Evolutionary conservation across 495 filamentous ascomycete genomes (phyloP), one percentile per base, ranked within the genome.

Genomic region (Coniosporium apollinis): DNA sequence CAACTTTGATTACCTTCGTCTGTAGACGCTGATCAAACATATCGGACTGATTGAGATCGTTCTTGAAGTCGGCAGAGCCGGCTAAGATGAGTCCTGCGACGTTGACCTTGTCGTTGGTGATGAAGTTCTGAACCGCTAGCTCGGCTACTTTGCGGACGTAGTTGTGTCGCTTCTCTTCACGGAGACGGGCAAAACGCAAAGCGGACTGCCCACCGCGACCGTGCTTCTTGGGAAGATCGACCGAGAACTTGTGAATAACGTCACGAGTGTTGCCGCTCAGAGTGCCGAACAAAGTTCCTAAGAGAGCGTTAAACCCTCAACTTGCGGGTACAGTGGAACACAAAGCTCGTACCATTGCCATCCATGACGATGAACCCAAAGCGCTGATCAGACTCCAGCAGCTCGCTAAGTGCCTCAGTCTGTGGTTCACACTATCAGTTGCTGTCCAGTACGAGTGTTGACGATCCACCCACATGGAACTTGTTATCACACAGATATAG

Each of bases 281-380:
- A 1, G 89, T 96, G 34, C 91, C 89, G 51, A 97, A 97, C 16
- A 97, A 72, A 4, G 89, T 81, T 41, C 89, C 89, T n/a, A n/a
- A n/a, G n/a, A n/a, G n/a, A n/a, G n/a, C n/a, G n/a, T n/a, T n/a
- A n/a, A n/a, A n/a, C n/a, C n/a, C n/a, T n/a, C n/a, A n/a, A n/a
- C n/a, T n/a, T n/a, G n/a, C n/a, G n/a, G n/a, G n/a, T n/a, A n/a
- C n/a, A n/a, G n/a, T n/a, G n/a, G n/a, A n/a, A n/a, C n/a, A n/a
- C n/a, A n/a, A n/a, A n/a, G n/a, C n/a, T n/a, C n/a, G n/a, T n/a
- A n/a, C n/a, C n/a, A n/a, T n/a, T n/a, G n/a, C n/a, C 22, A 52
- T 96, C 89, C 91, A 97, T 97, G 59, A 97, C 73, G 51, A 97
- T 97, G 58, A 97, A 97, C 22, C 89, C 89, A 50, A 97, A 97